These are phyloP conservation scores for Populus deltoides DNA, from an alignment of 345 rosid species.

Conservation along the genomic window DNA sequence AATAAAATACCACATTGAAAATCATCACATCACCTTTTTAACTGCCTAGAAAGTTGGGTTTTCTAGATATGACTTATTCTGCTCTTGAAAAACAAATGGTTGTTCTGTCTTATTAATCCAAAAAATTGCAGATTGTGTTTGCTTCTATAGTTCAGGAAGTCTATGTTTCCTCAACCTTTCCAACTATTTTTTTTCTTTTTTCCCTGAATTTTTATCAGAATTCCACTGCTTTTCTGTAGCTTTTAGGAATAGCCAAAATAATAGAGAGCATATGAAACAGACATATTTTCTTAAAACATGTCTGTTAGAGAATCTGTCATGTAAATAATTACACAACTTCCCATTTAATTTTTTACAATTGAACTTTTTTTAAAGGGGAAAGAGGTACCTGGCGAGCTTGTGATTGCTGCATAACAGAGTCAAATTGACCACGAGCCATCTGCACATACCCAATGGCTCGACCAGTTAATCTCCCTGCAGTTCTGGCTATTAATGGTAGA, in stretches of 20 bases:
- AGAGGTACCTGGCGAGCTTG: conserved; percentile 76
- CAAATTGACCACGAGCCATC: conserved; percentile 84
- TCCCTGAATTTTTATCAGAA: too few relatives aligned
- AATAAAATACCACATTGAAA: background rate
- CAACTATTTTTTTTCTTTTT: too few relatives aligned
- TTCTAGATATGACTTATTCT: background rate
- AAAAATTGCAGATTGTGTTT: too few relatives aligned
- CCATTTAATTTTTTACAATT: background rate
- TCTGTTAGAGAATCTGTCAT: background rate
- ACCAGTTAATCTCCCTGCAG: conserved; percentile 74
- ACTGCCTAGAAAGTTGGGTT: background rate
- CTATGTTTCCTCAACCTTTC: too few relatives aligned
- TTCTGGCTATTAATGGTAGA: conserved; percentile 68
- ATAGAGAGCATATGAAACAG: too few relatives aligned
- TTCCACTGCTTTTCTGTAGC: too few relatives aligned
- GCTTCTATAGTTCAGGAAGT: too few relatives aligned
- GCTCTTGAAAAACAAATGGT: background rate
- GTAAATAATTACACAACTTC: background rate
- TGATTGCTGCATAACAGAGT: conserved; percentile 76
- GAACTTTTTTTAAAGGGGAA: too few relatives aligned
- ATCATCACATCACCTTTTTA: background rate
- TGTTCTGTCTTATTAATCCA: background rate
- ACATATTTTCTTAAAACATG: background rate
- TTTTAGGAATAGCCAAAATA: too few relatives aligned
- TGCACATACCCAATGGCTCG: conserved; percentile 79